Percentiles rank a stretch among this genome's conserved stretches.
These are phyloP conservation scores for Fusarium graminum DNA, from an alignment of 2,329 filamentous ascomycete species.

Conservation along the genomic window DNA sequence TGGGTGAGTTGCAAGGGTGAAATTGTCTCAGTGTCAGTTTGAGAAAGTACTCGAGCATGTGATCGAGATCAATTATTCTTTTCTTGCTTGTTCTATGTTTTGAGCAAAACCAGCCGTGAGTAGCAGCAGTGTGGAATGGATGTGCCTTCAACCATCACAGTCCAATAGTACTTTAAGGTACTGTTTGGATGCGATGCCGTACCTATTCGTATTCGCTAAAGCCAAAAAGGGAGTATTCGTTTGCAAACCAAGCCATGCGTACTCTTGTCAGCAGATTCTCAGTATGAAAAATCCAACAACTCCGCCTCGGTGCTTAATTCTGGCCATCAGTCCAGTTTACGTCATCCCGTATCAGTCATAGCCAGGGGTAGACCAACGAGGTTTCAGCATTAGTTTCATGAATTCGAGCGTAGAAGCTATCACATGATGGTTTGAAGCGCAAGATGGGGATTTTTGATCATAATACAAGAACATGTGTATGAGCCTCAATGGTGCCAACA, in stretches of 20 bases:
- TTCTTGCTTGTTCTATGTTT: neutral
- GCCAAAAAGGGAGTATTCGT: neutral
- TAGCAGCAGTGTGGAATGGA: neutral
- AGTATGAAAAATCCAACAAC: neutral
- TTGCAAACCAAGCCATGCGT: neutral
- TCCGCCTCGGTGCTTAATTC: slow-evolving; percentile 6
- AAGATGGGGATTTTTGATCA: neutral
- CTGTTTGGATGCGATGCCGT: neutral
- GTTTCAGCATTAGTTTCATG: slow-evolving; percentile 32
- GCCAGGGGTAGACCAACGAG: slow-evolving; percentile 19
- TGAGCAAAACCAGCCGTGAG: neutral
- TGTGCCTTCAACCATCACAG: neutral
- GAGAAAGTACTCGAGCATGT: slow-evolving; percentile 7
- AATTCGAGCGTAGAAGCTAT: slow-evolving; percentile 11
- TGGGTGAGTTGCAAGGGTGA: slow-evolving; percentile 11
- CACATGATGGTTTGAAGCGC: neutral
- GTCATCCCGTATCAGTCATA: neutral
- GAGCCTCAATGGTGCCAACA: neutral
- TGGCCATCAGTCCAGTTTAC: slow-evolving; percentile 20
- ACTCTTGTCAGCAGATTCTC: neutral
- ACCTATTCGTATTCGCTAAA: slow-evolving; percentile 29
- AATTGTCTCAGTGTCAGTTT: slow-evolving; percentile 18
- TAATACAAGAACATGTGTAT: neutral
- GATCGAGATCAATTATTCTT: neutral
- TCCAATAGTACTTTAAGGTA: neutral